Evolutionary conservation across 257 asterid species (phyloP), one percentile per base, ranked within the genome.

Genomic region (Capsicum pubescens): DNA sequence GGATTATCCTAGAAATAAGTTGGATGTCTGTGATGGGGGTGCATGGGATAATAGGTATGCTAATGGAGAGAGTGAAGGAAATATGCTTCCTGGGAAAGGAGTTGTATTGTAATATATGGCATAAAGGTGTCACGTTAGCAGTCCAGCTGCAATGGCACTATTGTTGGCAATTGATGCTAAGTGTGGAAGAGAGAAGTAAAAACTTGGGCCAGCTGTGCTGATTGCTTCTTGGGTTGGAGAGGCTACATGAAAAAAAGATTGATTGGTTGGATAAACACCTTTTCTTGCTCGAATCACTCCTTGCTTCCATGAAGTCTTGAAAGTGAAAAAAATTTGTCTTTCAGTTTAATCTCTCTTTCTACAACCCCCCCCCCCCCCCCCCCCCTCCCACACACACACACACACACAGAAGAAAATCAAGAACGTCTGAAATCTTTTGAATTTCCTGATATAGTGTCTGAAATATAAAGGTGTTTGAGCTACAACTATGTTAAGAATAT

Each of bases 61-160:
- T 63, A 9, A 63, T 21, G 70, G 70, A n/a, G 14, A 19, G 39
- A 9, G 68, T 61, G 5, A 61, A 61, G 13, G 35, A 36, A 63
- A 21, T 21, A 11, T 19, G 42, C 70, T 57, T 57, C 42, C 36
- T 7, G 66, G 13, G 66, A 16, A 32, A 6, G 70, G 70, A 10
- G 70, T 57, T 57, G 61, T 57, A 57, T 57, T 57, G 61, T 4
- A 21, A 10, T 63, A 9, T 21, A 21, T 63, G 70, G 16, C 11
- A 42, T 39, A 10, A 63, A 63, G 14, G 36, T 21, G 42, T 63
- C 70, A 63, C 4, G 16, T 63, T 32, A 63, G 16, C 70, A 21
- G 70, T 21, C 16, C 70, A 63, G 70, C 42, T 63, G 70, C 70
- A 12, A 19, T 61, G 67, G 67, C 67, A 60, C 32, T n/a, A 60